Percentiles rank a stretch among this genome's conserved stretches.
These are phyloP conservation scores for Podaxis sp. DNA, from an alignment of 768 basidiomycete species.

Conservation along the genomic window DNA sequence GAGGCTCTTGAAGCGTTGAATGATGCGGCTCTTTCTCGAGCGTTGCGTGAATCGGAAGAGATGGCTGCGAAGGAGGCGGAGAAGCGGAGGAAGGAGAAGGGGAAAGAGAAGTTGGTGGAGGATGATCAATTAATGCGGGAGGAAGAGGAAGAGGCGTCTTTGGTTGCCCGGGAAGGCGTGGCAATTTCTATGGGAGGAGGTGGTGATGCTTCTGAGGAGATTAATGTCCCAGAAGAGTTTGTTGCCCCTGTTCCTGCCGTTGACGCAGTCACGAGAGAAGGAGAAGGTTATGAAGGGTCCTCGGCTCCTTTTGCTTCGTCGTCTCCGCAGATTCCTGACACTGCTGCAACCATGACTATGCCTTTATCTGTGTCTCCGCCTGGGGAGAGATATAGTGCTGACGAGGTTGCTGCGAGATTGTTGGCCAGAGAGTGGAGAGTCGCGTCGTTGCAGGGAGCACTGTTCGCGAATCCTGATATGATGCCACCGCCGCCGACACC, in stretches of 20 bases:
- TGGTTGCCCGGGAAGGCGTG: background rate
- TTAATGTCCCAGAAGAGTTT: background rate
- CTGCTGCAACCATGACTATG: background rate
- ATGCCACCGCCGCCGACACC: background rate
- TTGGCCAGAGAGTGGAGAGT: slow-evolving; percentile 13
- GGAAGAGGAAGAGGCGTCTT: background rate
- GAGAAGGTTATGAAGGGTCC: background rate
- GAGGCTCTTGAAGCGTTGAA: slow-evolving; percentile 30
- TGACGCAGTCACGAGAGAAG: slow-evolving; percentile 11
- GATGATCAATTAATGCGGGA: background rate
- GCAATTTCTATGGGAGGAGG: background rate
- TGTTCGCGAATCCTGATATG: slow-evolving; percentile 7
- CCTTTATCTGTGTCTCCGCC: slow-evolving; percentile 3
- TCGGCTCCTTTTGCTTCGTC: background rate
- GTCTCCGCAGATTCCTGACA: background rate
- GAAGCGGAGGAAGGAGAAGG: slow-evolving; percentile 5
- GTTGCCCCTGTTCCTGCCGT: slow-evolving; percentile 3
- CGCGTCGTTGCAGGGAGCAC: slow-evolving; percentile 12
- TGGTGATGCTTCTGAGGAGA: slow-evolving; percentile 7
- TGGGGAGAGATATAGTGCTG: background rate
- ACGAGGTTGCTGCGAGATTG: slow-evolving; percentile 10
- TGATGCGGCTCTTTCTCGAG: slow-evolving; percentile 25
- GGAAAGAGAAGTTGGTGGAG: slow-evolving; percentile 7
- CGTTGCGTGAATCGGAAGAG: slow-evolving; percentile 27
- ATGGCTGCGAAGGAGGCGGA: slow-evolving; percentile 25